phyloP scores from a whole-genome alignment of 176 grass and related monocot genomes.

The Bromus sterilis region DNA sequence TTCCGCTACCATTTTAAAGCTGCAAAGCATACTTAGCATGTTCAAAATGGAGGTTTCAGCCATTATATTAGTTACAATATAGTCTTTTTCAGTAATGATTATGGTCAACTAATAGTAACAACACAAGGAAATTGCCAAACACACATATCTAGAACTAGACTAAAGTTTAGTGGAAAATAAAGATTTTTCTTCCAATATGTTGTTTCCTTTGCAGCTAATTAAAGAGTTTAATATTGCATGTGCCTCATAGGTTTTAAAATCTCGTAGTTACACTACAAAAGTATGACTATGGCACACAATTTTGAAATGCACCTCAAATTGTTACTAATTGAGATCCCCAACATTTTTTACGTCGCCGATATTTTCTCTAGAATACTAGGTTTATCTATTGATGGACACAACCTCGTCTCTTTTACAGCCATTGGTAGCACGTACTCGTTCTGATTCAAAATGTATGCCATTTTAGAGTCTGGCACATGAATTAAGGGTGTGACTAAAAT shows the following conservation, averaged over 20 bases:
- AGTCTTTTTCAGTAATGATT: background rate
- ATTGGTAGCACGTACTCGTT: background rate
- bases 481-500: background rate
- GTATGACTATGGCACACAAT: background rate
- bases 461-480: background rate
- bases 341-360: background rate
- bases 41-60: background rate
- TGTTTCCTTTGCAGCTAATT: background rate
- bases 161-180: background rate
- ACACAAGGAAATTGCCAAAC: background rate
- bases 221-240: background rate
- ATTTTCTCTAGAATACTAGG: background rate
- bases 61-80: background rate
- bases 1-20: background rate
- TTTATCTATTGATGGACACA: background rate
- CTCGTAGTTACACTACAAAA: background rate
- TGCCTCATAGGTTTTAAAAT: background rate
- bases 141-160: background rate
- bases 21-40: background rate
- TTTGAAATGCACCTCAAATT: background rate
- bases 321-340: background rate
- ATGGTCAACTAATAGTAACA: background rate
- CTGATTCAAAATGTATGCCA: background rate
- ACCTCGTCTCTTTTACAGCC: background rate
- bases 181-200: background rate